Evolutionary conservation across 2,329 filamentous ascomycete species (phyloP), one percentile per base, ranked within the genome.

Genomic region (Dactylellina leptospora): DNA sequence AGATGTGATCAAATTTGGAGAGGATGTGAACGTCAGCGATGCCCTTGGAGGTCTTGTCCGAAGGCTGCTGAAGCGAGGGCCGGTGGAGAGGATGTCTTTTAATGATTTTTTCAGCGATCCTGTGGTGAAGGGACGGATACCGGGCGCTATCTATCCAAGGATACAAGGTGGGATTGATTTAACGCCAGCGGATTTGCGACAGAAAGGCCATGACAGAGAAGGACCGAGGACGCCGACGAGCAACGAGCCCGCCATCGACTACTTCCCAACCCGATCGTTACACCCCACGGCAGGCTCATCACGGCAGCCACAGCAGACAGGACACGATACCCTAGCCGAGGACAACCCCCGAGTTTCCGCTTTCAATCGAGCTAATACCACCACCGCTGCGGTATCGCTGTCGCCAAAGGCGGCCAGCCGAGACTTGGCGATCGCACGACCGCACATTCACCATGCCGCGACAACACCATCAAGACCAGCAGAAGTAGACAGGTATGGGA

Each of bases 31-130:
- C 80, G 83, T 85, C 20, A 66, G 60, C 47, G 59, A 64, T 11
- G 38, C 36, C 4, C 4, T 73, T n/a, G 42, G n/a, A 11, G 66
- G 60, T 23, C 82, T 97, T 16, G 92, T 97, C 69, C 87, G 91
- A 44, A 85, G 85, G 38, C 84, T 99, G 13, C 82, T 99, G 74
- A 97, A 93, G 82, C 87, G 91, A 68, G 93, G 88, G 70, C 92
- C 95, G 0, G 87, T 91, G 3, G 91, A 96, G 79, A 86, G 95
- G 66, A 85, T 96, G 79, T 90, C 87, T 62, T 97, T 97, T 76
- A 88, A 91, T 55, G 87, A 89, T 74, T 95, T 97, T 79, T 97
- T 97, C 80, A 83, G 82, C 13, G 88, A 93, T 77, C 81, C 84
- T 27, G 87, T 95, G 27, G 86, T 96, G 56, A 86, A 85, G 10